Evolutionary conservation across 148 eudicot species (phyloP), one percentile per base, ranked within the genome.

Genomic region (Rhododendron ferrugineum): DNA sequence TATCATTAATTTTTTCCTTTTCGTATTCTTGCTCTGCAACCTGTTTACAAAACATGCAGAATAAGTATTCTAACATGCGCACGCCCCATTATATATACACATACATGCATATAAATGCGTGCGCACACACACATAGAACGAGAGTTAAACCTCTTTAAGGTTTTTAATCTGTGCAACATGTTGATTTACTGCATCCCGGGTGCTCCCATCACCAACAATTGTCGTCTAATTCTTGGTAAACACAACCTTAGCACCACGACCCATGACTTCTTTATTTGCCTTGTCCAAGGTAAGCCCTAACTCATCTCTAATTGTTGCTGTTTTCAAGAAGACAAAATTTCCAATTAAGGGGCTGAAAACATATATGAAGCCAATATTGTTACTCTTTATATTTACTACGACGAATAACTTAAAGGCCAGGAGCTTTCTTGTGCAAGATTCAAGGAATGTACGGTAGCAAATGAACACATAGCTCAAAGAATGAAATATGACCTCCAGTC

Each of bases 271-370:
- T 16, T 87, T 79, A 37, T 90, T 90, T 50, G 83, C 90, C 84
- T 87, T 84, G 73, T 92, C 93, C 58, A 92, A 80, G 2, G 90
- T 90, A 66, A 92, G 85, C 60, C 94, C 94, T 32, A 92, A 90
- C 85, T 90, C 94, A 1, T 92, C 94, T 87, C 94, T 90, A 54
- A 91, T 91, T 84, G 87, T 91, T 60, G 91, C 93, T 92, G 68
- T 23, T 60, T 22, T 60, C 68, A 60, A 23, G 26, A 60, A 60
- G 68, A 60, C 68, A 6, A 60, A 60, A 60, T 60, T 20, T 60
- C 26, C 23, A 60, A 23, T 60, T 5, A 60, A 22, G 68, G 68
- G 68, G 68, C 28, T 22, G 11, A 60, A 60, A 60, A 60, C 18
- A 54, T 23, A 54, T 54, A 60, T 28, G 23, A 7, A 5, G 68